Conservation (phyloP, 2,329 filamentous ascomycete genomes). For the Scytalidium lignicola region DNA sequence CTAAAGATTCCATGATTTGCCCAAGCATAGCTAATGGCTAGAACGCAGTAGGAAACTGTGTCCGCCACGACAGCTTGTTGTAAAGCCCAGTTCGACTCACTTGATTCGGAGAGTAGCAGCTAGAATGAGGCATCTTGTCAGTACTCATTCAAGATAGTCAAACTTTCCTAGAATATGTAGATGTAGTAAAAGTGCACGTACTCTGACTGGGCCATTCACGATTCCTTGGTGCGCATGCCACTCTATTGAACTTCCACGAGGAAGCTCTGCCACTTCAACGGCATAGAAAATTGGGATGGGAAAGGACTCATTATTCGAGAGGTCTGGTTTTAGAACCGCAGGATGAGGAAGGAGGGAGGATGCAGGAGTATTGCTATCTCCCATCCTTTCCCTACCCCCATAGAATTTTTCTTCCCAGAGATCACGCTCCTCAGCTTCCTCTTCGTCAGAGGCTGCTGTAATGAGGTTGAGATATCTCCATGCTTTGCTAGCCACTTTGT, state of each 20-base stretch:
- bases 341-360: background rate
- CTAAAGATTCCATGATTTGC: background rate
- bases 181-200: too few relatives aligned
- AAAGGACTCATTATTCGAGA: background rate
- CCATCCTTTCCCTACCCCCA: constrained; percentile 31
- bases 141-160: too few relatives aligned
- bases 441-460: constrained; percentile 27
- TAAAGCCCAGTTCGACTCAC: constrained; percentile 5
- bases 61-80: constrained; percentile 10
- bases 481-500: constrained; percentile 36
- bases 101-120: background rate
- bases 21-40: constrained; percentile 5
- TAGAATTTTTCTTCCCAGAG: constrained; percentile 65
- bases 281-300: constrained; percentile 49
- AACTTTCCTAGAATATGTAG: too few relatives aligned
- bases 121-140: background rate
- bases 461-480: constrained; percentile 37
- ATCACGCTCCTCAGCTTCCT: constrained; percentile 52
- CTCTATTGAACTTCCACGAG: constrained; percentile 69
- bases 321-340: background rate
- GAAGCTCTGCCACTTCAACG: constrained; percentile 71
- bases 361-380: constrained; percentile 3
- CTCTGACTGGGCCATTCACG: constrained; percentile 12
- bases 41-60: constrained; percentile 4
- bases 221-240: constrained; percentile 72